phyloP scores from a whole-genome alignment of 2,329 filamentous ascomycete genomes.

The Madurella mycetomatis region DNA sequence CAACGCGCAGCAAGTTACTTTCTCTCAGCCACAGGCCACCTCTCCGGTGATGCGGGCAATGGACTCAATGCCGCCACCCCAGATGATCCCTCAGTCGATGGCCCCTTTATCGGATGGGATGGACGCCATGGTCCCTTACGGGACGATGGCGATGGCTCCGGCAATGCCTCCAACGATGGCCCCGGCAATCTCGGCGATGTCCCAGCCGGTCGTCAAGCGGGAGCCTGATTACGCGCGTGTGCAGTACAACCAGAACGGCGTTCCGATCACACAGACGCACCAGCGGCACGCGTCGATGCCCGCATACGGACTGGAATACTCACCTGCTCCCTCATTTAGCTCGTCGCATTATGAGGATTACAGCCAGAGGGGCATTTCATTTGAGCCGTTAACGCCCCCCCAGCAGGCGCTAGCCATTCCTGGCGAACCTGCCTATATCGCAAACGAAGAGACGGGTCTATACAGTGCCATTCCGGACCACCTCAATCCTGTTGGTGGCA shows the following conservation, averaged over 20 bases:
- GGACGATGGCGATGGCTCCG: conserved; percentile 65
- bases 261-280: conserved; percentile 76
- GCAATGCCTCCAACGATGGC: conserved; percentile 62
- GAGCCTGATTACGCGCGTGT: conserved; percentile 78
- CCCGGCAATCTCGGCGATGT: conserved; percentile 54
- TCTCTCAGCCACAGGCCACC: conserved; percentile 71
- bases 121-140: conserved; percentile 70
- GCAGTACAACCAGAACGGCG: conserved; percentile 88
- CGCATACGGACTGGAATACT: conserved; percentile 91
- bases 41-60: conserved; percentile 87
- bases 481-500: conserved; percentile 63
- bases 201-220: conserved; percentile 74
- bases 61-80: conserved; percentile 81
- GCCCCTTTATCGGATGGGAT: conserved; percentile 58
- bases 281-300: conserved; percentile 98
- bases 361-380: conserved; percentile 91
- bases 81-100: conserved; percentile 50
- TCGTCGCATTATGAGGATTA: conserved; percentile 99
- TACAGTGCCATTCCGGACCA: conserved; percentile 95
- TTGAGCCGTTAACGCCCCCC: conserved; percentile 92
- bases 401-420: conserved; percentile 80
- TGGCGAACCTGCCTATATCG: conserved; percentile 91
- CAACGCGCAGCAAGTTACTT: conserved; percentile 68
- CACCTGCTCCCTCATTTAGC: conserved; percentile 92
- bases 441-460: conserved; percentile 93